Percentiles rank a stretch among this genome's conserved stretches.
Evolutionary conservation across 176 grass and related monocot species (phyloP).

Genomic region (Otatea glauca): DNA sequence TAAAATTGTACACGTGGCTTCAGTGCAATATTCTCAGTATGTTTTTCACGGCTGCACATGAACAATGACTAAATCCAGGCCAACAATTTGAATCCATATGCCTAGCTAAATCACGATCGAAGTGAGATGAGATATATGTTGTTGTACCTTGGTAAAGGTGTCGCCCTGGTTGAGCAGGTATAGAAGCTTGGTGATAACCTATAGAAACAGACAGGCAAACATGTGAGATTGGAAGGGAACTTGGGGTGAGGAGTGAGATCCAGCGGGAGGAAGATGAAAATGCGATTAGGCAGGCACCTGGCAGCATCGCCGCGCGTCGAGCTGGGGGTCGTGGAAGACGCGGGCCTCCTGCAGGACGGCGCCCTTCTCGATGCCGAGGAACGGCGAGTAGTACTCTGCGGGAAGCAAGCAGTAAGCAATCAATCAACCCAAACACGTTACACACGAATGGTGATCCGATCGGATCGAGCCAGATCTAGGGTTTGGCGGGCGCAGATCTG

Average conservation of each 20-base stretch:
- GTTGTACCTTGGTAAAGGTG: conserved; percentile 86
- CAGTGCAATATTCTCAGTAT: not conserved
- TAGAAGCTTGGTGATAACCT: conserved; percentile 99
- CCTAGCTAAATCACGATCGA: not conserved
- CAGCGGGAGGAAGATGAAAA: not conserved
- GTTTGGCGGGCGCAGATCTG: conserved; percentile 29
- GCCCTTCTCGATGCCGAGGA: conserved; percentile 98
- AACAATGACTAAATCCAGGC: not conserved
- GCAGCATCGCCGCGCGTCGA: conserved; percentile 90
- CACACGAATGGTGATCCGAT: not conserved
- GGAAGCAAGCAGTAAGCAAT: conserved; percentile 17
- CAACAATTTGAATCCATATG: not conserved
- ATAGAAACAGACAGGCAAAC: not conserved
- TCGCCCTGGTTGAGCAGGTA: conserved; percentile 99
- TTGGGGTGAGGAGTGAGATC: conserved; percentile 25
- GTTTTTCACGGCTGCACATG: not conserved
- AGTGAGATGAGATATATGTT: not conserved
- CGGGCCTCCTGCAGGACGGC: conserved; percentile 96
- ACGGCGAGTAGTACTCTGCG: conserved; percentile 92
- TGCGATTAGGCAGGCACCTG: conserved; percentile 58
- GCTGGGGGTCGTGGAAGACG: conserved; percentile 94
- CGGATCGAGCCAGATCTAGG: conserved; percentile 36
- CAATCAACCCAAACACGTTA: conserved; percentile 14
- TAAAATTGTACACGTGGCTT: not conserved
- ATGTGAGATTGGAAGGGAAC: not conserved